Evolutionary conservation across 805 yeast genomes (phyloP).

Genomic region (Candida sanyiensis): DNA sequence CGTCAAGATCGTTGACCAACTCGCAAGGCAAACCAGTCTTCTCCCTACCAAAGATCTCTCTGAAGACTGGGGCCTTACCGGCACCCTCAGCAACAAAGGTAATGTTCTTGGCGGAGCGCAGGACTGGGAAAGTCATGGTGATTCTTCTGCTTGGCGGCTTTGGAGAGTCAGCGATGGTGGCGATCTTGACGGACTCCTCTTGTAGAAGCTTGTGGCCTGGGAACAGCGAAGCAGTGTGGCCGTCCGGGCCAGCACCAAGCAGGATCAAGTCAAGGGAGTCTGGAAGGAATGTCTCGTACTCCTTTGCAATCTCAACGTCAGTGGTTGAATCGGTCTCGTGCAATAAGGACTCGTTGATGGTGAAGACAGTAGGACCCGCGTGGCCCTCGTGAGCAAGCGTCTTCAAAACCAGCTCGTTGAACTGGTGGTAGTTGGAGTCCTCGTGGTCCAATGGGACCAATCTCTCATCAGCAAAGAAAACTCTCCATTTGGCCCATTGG

Average conservation of each 20-base stretch:
- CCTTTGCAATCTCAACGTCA: conserved; percentile 49
- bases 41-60: conserved; percentile 56
- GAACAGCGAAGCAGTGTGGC: conserved; percentile 90
- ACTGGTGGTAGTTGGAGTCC: conserved; percentile 83
- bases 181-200: conserved; percentile 48
- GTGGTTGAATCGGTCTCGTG: conserved; percentile 47
- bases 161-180: conserved; percentile 76
- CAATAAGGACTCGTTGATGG: conserved; percentile 60
- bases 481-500: conserved; percentile 71
- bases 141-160: conserved; percentile 93
- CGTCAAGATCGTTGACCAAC: conserved; percentile 56
- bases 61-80: conserved; percentile 68
- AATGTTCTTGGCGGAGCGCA: conserved; percentile 42
- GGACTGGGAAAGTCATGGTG: conserved; percentile 77
- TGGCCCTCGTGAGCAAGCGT: conserved; percentile 33
- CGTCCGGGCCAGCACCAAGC: conserved; percentile 94
- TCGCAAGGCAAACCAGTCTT: conserved; percentile 59
- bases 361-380: conserved; percentile 50
- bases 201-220: conserved; percentile 71
- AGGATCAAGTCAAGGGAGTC: conserved; percentile 54
- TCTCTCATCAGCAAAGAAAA: conserved; percentile 88
- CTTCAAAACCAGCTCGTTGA: conserved; percentile 45
- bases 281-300: conserved; percentile 58
- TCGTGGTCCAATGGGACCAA: conserved; percentile 74
- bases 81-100: conserved; percentile 90